These are phyloP conservation scores for Ploettnerulaceae sp. DNA, from an alignment of 2,329 filamentous ascomycete genomes.

Conservation along the genomic window DNA sequence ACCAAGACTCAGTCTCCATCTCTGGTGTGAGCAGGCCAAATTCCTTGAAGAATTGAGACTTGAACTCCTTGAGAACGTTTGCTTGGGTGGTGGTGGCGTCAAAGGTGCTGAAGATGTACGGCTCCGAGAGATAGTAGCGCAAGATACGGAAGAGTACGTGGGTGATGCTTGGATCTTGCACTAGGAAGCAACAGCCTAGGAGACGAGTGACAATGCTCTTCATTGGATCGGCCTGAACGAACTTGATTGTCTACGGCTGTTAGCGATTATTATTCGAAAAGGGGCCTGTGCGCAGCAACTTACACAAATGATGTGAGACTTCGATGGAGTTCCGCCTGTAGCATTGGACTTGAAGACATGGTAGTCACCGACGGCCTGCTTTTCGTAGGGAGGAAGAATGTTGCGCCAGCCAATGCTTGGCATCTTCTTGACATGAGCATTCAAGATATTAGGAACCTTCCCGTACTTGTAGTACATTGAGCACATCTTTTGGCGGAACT, in stretches of 20 bases:
- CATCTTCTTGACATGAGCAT: slow-evolving; percentile 19
- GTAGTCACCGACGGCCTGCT: slow-evolving; percentile 25
- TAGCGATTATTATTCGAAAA: background rate
- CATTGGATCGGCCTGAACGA: slow-evolving; percentile 13
- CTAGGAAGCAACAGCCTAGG: slow-evolving; percentile 22
- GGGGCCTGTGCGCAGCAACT: slow-evolving; percentile 6
- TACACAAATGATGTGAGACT: slow-evolving; percentile 27
- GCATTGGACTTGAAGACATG: slow-evolving; percentile 26
- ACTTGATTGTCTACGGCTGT: slow-evolving; percentile 18
- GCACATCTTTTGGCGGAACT: slow-evolving; percentile 27
- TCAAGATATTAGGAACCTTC: slow-evolving; percentile 22
- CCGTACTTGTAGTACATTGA: slow-evolving; percentile 24
- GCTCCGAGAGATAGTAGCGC: slow-evolving; percentile 18
- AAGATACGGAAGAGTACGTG: slow-evolving; percentile 27
- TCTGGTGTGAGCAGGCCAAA: slow-evolving; percentile 9
- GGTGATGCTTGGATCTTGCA: slow-evolving; percentile 10
- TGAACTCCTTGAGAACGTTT: slow-evolving; percentile 22
- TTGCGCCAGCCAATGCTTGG: background rate
- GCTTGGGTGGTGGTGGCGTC: slow-evolving; percentile 9
- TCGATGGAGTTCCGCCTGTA: slow-evolving; percentile 10
- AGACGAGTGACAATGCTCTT: slow-evolving; percentile 18
- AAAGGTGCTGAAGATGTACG: slow-evolving; percentile 12
- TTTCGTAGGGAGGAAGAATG: slow-evolving; percentile 9
- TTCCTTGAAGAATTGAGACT: slow-evolving; percentile 24
- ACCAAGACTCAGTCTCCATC: background rate